phyloP scores from a whole-genome alignment of 305 asterid genomes.

The Plantago lanceolata region DNA sequence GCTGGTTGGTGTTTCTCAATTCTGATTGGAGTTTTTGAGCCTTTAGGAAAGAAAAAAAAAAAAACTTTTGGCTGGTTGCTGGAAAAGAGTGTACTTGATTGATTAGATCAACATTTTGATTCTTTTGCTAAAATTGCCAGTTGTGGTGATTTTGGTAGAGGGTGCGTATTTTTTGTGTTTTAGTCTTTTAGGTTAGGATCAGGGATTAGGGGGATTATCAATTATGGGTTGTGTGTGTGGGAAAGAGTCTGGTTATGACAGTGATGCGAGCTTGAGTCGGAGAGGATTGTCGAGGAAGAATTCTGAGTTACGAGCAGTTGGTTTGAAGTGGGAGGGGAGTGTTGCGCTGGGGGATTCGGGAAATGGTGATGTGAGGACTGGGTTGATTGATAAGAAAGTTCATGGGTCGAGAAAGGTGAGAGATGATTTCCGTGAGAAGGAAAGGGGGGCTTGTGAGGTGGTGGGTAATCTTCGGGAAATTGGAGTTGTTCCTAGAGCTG shows the following conservation, averaged over 20 bases:
- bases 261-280: background rate
- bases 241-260: background rate
- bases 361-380: background rate
- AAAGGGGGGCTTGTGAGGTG: background rate
- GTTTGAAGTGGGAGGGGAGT: background rate
- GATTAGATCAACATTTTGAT: background rate
- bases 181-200: background rate
- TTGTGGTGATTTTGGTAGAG: background rate
- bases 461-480: background rate
- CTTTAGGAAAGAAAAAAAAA: too few relatives aligned
- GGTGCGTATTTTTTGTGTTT: background rate
- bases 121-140: background rate
- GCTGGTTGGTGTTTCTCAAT: background rate
- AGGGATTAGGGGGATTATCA: background rate
- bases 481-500: background rate
- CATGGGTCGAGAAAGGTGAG: background rate
- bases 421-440: background rate
- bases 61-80: too few relatives aligned
- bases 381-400: background rate
- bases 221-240: conserved; percentile 2
- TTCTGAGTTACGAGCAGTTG: background rate
- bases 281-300: background rate
- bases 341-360: background rate
- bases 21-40: too few relatives aligned
- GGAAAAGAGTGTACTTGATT: background rate